Conservation (phyloP, 2,329 filamentous ascomycete species). For the Exophiala viscosa region DNA sequence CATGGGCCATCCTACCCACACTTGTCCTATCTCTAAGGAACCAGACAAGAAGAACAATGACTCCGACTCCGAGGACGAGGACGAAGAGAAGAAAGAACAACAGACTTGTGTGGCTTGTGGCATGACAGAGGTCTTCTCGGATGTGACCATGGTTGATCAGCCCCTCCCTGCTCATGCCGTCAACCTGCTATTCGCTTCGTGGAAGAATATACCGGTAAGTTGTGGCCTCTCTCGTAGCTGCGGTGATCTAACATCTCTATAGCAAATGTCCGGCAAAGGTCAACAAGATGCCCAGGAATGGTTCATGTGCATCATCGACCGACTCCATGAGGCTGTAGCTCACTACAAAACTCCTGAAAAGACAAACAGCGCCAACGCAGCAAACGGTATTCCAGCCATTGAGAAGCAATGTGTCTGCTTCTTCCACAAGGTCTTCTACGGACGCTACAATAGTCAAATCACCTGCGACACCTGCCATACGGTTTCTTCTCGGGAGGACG, state of each 20-base stretch:
- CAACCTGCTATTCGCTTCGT: conserved; percentile 82
- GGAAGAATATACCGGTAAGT: conserved; percentile 73
- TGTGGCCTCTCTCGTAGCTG: conserved; percentile 3
- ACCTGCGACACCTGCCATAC: conserved; percentile 86
- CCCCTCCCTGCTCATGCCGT: conserved; percentile 88
- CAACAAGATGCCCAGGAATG: conserved; percentile 98
- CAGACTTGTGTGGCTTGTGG: conserved; percentile 57
- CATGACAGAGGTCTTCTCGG: conserved; percentile 60
- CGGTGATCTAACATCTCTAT: background rate
- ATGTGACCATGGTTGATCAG: conserved; percentile 59
- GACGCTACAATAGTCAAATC: conserved; percentile 83
- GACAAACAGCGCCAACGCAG: conserved; percentile 43
- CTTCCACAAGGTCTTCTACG: conserved; percentile 91
- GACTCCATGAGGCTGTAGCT: conserved; percentile 75
- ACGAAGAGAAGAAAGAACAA: conserved; percentile 26
- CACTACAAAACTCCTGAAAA: conserved; percentile 17
- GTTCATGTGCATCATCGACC: conserved; percentile 91
- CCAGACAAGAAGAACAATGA: conserved; percentile 27
- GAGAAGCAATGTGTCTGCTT: conserved; percentile 69
- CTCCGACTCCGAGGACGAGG: conserved; percentile 27
- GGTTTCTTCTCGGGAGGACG: conserved; percentile 76
- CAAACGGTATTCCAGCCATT: conserved; percentile 27
- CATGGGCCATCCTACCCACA: conserved; percentile 76
- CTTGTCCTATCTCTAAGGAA: conserved; percentile 56
- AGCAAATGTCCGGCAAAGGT: conserved; percentile 80